Evolutionary conservation across 202 grass and related monocot species (phyloP), one percentile per base, ranked within the genome.

Genomic region (Carex arenaria): DNA sequence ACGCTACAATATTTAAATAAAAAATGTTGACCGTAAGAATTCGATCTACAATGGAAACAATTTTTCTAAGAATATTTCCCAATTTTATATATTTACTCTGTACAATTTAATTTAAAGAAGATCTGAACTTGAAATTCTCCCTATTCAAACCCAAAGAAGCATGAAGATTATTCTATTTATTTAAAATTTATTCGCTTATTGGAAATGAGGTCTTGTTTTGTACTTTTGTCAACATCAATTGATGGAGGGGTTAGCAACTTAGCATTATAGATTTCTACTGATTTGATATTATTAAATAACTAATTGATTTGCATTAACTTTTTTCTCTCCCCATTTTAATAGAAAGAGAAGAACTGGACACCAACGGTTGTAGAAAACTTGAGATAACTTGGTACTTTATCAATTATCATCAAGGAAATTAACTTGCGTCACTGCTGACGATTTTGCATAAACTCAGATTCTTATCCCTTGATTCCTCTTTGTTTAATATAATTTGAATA

Each of bases 361-460:
- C 69, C 38, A 14, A 14, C 8, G 3, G 22, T 19, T 19, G 0
- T 1, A 7, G 2, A 14, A 17, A 72, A 51, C 43, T 52, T 10
- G 69, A 72, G 69, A 72, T 4, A 15, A 28, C 66, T 1, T 14
- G n/a, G 45, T 7, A 5, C n/a, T 72, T 28, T 26, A 72, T 72
- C 69, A 26, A 52, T 28, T 26, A 72, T 72, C 69, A 26, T 14
- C 4, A 49, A 72, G 10, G 10, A 36, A 3, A 76, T 56, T 10
- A 31, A 55, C 23, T 18, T 15, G 51, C 72, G 72, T 76, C 72
- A 76, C 15, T 76, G 72, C 22, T 76, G 72, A 76, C 72, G 51
- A 18, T 3, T 10, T 76, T 0, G 5, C 2, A 32, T n/a, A 3
- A 18, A 14, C 42, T 52, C 45, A 28, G 12, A n/a, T 54, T 32